phyloP scores from a whole-genome alignment of 1,284 basidiomycete species.

The Cryptococcus sp. region DNA sequence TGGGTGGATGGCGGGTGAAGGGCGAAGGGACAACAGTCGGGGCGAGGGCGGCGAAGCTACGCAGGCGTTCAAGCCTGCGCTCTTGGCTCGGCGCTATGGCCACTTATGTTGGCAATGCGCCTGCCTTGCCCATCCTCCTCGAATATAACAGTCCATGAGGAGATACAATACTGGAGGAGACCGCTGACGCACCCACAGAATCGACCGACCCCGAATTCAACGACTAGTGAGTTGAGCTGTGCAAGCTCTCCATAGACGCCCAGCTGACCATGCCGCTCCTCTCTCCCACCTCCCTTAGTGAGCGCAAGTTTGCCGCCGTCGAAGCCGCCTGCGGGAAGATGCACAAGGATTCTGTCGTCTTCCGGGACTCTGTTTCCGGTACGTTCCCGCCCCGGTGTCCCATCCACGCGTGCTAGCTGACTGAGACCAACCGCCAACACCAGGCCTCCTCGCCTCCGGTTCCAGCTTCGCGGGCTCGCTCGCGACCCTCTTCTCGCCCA shows the following conservation, averaged over 20 bases:
- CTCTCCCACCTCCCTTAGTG: conserved; percentile 36
- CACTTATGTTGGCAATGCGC: not conserved
- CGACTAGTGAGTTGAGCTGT: conserved; percentile 40
- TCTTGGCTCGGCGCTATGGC: not conserved
- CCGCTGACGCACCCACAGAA: conserved; percentile 53
- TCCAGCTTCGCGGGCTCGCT: conserved; percentile 74
- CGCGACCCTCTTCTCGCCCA: conserved; percentile 72
- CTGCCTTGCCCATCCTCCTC: not conserved
- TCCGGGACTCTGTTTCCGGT: conserved; percentile 78
- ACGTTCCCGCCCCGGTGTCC: conserved; percentile 32
- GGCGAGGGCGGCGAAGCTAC: not conserved
- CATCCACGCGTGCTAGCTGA: not conserved
- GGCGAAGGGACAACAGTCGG: too few relatives aligned
- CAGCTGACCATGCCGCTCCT: not conserved
- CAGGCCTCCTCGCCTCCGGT: conserved; percentile 76
- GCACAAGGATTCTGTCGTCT: conserved; percentile 84
- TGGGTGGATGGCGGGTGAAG: not conserved
- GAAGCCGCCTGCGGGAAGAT: conserved; percentile 84
- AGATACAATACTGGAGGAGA: too few relatives aligned
- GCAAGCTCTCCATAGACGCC: not conserved
- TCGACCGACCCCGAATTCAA: conserved; percentile 78
- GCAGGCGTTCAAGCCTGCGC: not conserved
- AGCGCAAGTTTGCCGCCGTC: conserved; percentile 70
- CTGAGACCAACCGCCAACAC: not conserved
- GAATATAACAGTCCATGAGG: too few relatives aligned